Conservation (phyloP, 1,284 basidiomycete genomes). For the Xanthoconium separans region DNA sequence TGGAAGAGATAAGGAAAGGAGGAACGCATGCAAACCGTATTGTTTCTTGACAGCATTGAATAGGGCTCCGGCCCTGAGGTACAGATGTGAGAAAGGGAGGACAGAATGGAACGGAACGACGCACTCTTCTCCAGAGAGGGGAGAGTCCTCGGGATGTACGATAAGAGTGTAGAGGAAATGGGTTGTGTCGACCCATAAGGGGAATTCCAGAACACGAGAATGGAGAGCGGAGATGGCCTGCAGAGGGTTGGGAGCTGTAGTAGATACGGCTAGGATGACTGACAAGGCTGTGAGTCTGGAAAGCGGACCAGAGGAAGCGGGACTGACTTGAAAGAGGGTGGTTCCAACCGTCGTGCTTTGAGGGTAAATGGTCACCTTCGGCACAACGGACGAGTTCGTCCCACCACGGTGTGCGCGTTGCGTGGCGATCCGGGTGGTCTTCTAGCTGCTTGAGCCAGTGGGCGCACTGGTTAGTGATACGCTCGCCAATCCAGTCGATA, state of each 20-base stretch:
- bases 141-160: constrained; percentile 67
- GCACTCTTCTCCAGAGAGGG: constrained; percentile 75
- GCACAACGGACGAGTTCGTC: constrained; percentile 72
- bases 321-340: constrained; percentile 74
- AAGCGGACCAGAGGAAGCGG: not conserved
- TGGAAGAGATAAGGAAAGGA: constrained; percentile 62
- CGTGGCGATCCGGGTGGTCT: constrained; percentile 39
- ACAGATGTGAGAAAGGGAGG: constrained; percentile 8
- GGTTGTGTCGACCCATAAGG: constrained; percentile 73
- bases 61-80: constrained; percentile 62
- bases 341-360: constrained; percentile 74
- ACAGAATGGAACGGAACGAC: constrained; percentile 28
- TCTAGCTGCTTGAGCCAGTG: constrained; percentile 68
- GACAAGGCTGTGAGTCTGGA: constrained; percentile 11
- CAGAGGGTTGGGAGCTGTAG: constrained; percentile 70
- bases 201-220: constrained; percentile 61
- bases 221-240: constrained; percentile 72
- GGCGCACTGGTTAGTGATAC: constrained; percentile 57
- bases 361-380: constrained; percentile 72
- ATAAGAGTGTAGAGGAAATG: constrained; percentile 72
- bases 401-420: constrained; percentile 74
- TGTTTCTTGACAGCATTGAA: constrained; percentile 84
- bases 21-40: constrained; percentile 70
- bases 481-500: constrained; percentile 77
- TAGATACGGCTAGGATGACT: constrained; percentile 80